phyloP scores from a whole-genome alignment of 768 basidiomycete species.

The Auricularia auricula-judae region DNA sequence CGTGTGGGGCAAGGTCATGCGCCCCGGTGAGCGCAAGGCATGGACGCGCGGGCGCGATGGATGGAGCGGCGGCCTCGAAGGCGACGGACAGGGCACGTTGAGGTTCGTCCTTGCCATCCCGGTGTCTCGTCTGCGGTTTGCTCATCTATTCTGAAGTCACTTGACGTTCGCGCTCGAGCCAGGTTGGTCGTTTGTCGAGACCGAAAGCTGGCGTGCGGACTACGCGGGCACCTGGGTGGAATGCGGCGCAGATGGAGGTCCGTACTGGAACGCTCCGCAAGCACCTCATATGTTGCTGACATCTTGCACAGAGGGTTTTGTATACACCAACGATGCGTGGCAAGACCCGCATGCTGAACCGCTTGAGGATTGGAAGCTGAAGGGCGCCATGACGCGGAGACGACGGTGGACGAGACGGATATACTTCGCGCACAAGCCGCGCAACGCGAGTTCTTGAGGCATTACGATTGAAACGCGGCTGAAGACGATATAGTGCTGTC shows the following conservation, averaged over 20 bases:
- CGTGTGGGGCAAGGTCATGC: slow-evolving; percentile 29
- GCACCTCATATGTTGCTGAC: slow-evolving; percentile 1
- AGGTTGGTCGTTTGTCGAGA: slow-evolving; percentile 65
- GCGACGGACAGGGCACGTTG: slow-evolving; percentile 37
- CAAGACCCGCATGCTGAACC: slow-evolving; percentile 32
- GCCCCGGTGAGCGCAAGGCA: slow-evolving; percentile 37
- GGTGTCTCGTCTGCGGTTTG: slow-evolving; percentile 2
- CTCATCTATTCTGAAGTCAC: slow-evolving; percentile 40
- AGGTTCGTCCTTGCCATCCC: slow-evolving; percentile 37
- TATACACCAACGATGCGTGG: slow-evolving; percentile 74
- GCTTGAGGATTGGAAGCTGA: slow-evolving; percentile 31
- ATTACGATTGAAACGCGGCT: too few relatives aligned
- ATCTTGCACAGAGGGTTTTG: slow-evolving; percentile 52
- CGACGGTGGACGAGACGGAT: slow-evolving; percentile 62
- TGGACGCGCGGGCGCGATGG: slow-evolving; percentile 69
- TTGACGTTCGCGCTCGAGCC: slow-evolving; percentile 67
- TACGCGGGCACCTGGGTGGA: slow-evolving; percentile 44
- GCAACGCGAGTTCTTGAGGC: too few relatives aligned
- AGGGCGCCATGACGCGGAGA: slow-evolving; percentile 46
- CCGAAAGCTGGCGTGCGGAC: slow-evolving; percentile 71
- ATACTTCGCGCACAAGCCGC: slow-evolving; percentile 14
- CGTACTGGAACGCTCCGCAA: slow-evolving; percentile 2
- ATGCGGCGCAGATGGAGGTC: slow-evolving; percentile 26
- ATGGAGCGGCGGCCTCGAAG: slow-evolving; percentile 45
- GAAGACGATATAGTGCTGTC: too few relatives aligned